Percentiles rank a stretch among this genome's conserved stretches.
Conservation (phyloP, 768 basidiomycete species). For the Hygrophorus pudorinus region DNA sequence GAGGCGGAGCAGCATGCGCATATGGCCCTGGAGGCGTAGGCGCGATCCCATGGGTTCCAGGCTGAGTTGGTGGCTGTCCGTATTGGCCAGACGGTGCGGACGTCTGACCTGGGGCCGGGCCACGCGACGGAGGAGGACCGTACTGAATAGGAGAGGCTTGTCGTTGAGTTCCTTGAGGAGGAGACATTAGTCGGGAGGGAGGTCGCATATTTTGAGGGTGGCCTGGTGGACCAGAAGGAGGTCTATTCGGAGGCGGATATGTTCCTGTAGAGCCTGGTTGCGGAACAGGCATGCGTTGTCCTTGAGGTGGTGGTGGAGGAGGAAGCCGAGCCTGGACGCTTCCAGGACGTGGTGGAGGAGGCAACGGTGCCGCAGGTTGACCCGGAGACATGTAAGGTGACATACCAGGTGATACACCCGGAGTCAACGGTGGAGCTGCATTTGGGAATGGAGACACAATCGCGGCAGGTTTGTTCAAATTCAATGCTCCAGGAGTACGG, state of each 20-base stretch:
- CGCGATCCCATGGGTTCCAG: conserved; percentile 31
- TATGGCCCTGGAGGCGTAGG: conserved; percentile 20
- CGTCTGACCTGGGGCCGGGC: conserved; percentile 30
- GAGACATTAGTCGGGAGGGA: conserved; percentile 40
- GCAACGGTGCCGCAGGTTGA: conserved; percentile 35
- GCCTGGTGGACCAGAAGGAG: conserved; percentile 18
- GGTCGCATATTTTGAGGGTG: conserved; percentile 13
- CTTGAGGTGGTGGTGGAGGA: conserved; percentile 31
- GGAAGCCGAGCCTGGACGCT: conserved; percentile 44
- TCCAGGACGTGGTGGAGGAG: conserved; percentile 57
- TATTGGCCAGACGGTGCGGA: conserved; percentile 32
- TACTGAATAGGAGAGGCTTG: conserved; percentile 42
- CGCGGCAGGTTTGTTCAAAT: conserved; percentile 47
- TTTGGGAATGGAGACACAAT: conserved; percentile 90
- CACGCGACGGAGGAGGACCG: conserved; percentile 33
- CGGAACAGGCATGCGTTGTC: conserved; percentile 23
- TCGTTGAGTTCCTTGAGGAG: conserved; percentile 28
- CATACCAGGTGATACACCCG: conserved; percentile 33
- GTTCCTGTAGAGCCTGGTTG: conserved; percentile 5
- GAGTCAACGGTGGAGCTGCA: conserved; percentile 29
- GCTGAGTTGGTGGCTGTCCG: conserved; percentile 29
- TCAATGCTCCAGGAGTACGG: conserved; percentile 42
- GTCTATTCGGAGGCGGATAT: conserved; percentile 16
- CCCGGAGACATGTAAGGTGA: conserved; percentile 36
- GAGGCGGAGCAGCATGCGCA: conserved; percentile 22